These are phyloP conservation scores for Scleromitrula shiraiana DNA, from an alignment of 2,329 filamentous ascomycete species.

Conservation along the genomic window DNA sequence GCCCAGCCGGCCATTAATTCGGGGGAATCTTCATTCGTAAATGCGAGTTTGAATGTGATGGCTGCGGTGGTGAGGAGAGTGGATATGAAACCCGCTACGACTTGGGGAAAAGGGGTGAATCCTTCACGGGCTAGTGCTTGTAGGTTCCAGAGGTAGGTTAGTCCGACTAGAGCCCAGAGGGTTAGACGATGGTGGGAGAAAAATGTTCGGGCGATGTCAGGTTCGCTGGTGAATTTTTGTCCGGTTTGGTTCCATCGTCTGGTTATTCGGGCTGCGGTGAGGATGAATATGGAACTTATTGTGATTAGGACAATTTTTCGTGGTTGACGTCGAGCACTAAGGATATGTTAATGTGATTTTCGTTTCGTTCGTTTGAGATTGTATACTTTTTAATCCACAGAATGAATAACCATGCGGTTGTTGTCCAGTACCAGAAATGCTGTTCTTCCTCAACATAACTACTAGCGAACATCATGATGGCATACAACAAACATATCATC, in stretches of 20 bases:
- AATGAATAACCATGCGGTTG: slow-evolving; percentile 59
- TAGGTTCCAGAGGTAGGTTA: slow-evolving; percentile 54
- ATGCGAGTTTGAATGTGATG: slow-evolving; percentile 81
- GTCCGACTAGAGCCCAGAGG: slow-evolving; percentile 67
- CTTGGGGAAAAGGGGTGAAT: slow-evolving; percentile 25
- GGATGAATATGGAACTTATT: slow-evolving; percentile 36
- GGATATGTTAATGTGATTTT: slow-evolving; percentile 4
- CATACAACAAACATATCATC: slow-evolving; percentile 54
- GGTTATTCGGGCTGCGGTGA: slow-evolving; percentile 57
- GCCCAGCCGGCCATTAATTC: slow-evolving; percentile 56
- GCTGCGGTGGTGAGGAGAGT: slow-evolving; percentile 45
- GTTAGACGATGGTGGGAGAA: slow-evolving; percentile 54
- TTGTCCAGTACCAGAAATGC: slow-evolving; percentile 95
- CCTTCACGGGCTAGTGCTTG: slow-evolving; percentile 19
- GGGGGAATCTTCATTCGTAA: slow-evolving; percentile 79
- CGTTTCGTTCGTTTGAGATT: not conserved
- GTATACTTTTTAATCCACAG: slow-evolving; percentile 39
- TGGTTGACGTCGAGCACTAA: slow-evolving; percentile 19
- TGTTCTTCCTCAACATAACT: slow-evolving; percentile 98
- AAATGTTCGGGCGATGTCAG: slow-evolving; percentile 73
- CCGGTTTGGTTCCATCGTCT: slow-evolving; percentile 94
- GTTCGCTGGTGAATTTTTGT: slow-evolving; percentile 87
- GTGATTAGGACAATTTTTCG: slow-evolving; percentile 12
- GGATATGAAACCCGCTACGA: slow-evolving; percentile 27
- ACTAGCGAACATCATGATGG: slow-evolving; percentile 92